A percentile compares a stretch with the other conserved stretches of the same genome.
Conservation (phyloP, 1,284 basidiomycete species). For the Pyrrhoderma noxium region DNA sequence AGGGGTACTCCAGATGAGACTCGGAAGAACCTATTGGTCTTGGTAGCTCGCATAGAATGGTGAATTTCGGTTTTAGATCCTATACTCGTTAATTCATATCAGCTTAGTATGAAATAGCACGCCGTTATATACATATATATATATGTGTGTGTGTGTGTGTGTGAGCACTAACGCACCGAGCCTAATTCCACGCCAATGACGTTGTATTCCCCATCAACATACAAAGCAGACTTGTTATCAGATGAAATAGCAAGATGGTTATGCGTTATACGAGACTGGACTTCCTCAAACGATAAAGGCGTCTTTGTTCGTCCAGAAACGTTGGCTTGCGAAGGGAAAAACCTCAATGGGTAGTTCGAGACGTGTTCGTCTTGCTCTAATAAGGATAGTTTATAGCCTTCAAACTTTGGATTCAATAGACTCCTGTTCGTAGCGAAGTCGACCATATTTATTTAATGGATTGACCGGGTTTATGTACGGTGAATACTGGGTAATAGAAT, state of each 20-base stretch:
- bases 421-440: slow-evolving; percentile 33
- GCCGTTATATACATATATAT: too few species aligned
- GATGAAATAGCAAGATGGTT: slow-evolving; percentile 66
- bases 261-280: slow-evolving; percentile 76
- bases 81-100: slow-evolving; percentile 29
- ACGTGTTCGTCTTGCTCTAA: slow-evolving; percentile 50
- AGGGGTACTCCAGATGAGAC: slow-evolving; percentile 69
- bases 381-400: slow-evolving; percentile 71
- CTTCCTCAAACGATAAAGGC: slow-evolving; percentile 70
- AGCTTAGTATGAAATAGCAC: slow-evolving; percentile 18
- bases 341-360: slow-evolving; percentile 41
- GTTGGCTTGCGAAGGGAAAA: slow-evolving; percentile 52
- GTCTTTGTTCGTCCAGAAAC: slow-evolving; percentile 41
- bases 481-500: too few species aligned
- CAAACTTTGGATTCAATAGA: slow-evolving; percentile 77
- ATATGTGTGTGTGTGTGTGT: too few species aligned
- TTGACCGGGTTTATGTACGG: too few species aligned
- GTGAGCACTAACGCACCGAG: slow-evolving; percentile 37
- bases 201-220: slow-evolving; percentile 62
- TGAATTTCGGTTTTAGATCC: slow-evolving; percentile 49
- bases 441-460: slow-evolving; percentile 14
- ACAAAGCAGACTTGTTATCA: slow-evolving; percentile 46
- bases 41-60: slow-evolving; percentile 54
- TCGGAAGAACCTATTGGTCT: slow-evolving; percentile 35
- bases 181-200: slow-evolving; percentile 57